phyloP scores from a whole-genome alignment of 805 yeast species.

The Candida gorgasii region DNA sequence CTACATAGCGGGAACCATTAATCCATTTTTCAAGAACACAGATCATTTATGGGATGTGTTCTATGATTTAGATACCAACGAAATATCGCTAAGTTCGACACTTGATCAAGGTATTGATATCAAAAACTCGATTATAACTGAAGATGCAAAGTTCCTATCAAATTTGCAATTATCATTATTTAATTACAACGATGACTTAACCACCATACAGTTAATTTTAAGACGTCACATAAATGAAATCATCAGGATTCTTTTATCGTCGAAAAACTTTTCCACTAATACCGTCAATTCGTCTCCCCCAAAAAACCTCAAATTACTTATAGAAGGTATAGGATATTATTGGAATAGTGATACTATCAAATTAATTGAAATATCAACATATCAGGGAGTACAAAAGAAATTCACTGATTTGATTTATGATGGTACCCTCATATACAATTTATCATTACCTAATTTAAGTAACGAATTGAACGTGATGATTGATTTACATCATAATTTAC shows the following conservation, averaged over 20 bases:
- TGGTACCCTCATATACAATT: slow-evolving; percentile 32
- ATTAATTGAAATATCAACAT: slow-evolving; percentile 41
- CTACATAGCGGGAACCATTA: slow-evolving; percentile 67
- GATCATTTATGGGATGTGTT: slow-evolving; percentile 59
- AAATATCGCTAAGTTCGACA: slow-evolving; percentile 24
- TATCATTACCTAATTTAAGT: slow-evolving; percentile 34
- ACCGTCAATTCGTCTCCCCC: background rate
- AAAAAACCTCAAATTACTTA: slow-evolving; percentile 23
- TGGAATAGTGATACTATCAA: slow-evolving; percentile 45
- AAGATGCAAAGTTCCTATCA: slow-evolving; percentile 46
- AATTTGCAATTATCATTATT: slow-evolving; percentile 43
- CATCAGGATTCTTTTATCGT: slow-evolving; percentile 36
- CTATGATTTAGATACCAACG: slow-evolving; percentile 58
- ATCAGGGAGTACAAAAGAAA: slow-evolving; percentile 36
- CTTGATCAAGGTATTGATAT: slow-evolving; percentile 16
- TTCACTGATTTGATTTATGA: slow-evolving; percentile 35
- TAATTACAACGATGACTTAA: slow-evolving; percentile 47
- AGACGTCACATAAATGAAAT: slow-evolving; percentile 47
- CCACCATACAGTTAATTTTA: slow-evolving; percentile 44
- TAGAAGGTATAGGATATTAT: slow-evolving; percentile 45
- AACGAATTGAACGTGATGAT: slow-evolving; percentile 45
- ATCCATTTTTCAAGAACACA: slow-evolving; percentile 59
- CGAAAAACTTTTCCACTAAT: slow-evolving; percentile 33
- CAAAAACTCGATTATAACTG: slow-evolving; percentile 41
- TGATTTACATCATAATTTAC: slow-evolving; percentile 44